Percentiles rank a stretch among this genome's conserved stretches.
Evolutionary conservation across 2,329 filamentous ascomycete genomes (phyloP).

Genomic region (Myriosclerotinia curreyana): DNA sequence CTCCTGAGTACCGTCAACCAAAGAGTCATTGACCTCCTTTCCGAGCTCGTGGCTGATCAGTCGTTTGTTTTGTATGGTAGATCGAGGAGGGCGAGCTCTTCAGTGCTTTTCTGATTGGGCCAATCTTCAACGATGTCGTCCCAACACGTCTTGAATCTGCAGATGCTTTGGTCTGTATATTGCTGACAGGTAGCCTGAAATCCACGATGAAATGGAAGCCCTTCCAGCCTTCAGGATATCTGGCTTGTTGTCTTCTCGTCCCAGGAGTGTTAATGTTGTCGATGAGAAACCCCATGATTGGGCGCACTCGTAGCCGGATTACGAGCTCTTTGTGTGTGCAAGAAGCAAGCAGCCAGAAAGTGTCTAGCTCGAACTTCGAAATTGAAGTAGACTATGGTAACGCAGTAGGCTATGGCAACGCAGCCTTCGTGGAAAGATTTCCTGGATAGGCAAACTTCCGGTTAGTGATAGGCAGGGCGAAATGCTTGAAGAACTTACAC

Average conservation of each 20-base stretch:
- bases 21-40: too few relatives aligned
- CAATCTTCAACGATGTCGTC: too few relatives aligned
- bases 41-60: too few relatives aligned
- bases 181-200: neutral
- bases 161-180: neutral
- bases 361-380: neutral
- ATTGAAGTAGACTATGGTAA: neutral
- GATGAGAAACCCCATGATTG: neutral
- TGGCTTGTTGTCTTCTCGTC: too few relatives aligned
- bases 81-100: neutral
- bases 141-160: neutral
- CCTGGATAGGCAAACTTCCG: neutral
- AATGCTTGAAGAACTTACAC: neutral
- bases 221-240: too few relatives aligned
- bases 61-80: neutral
- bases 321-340: neutral
- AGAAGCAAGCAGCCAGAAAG: neutral
- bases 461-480: neutral
- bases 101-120: neutral
- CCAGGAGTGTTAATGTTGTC: too few relatives aligned
- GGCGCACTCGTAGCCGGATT: too few relatives aligned
- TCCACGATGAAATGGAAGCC: neutral
- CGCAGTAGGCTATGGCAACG: neutral
- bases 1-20: too few relatives aligned
- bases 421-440: neutral